Base-by-base conservation (phyloP, 768 basidiomycete genomes). In the Pleurotus tuber-regium region DNA sequence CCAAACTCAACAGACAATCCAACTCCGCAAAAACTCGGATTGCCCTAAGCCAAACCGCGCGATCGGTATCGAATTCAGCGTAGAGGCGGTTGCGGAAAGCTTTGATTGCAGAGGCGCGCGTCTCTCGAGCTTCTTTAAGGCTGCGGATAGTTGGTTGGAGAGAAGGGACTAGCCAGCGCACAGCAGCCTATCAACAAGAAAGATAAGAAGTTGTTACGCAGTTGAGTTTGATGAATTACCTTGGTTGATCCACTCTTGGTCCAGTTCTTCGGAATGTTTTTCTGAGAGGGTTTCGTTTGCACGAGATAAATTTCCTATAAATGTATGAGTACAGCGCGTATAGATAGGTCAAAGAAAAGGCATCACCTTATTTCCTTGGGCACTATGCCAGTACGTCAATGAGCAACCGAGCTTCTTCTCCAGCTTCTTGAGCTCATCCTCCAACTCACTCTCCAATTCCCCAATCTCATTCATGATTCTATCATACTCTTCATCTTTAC, bases 111-210 rank as follows among this genome's bases (percentile, higher is more conserved):
- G 81, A 78, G 54, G 76, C 89, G 33, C 88, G 85, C 51, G 83
- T 92, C 69, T 99, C 97, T 35, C 92, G 83, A 2, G 92, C 94
- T 70, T 99, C 97, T 68, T 98, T 98, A 26, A 97, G 76, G 51
- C 82, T 70, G 16, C 92, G 84, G 46, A 98, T 80, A 25, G 83
- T 83, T 4, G 77, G 60, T 52, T 83, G 80, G 2, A 93, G 77
- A 21, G 87, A 76, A 1, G 86, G 86, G 4, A 93, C 86, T 4
- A 83, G 72, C 75, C 86, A 99, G 18, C 97, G 87, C 11, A 75
- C 76, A 58, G 79, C 79, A 23, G 82, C 80, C 89, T 96, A 4
- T 16, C 16, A 24, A 16, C 4, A 43, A 16, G 18, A n/a, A 11
- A 21, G 48, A 14, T 47, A 50, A 39, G 33, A 26, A 23, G 18